Evolutionary conservation across 2,329 filamentous ascomycete genomes (phyloP).

Genomic region (Penicillium sp.): DNA sequence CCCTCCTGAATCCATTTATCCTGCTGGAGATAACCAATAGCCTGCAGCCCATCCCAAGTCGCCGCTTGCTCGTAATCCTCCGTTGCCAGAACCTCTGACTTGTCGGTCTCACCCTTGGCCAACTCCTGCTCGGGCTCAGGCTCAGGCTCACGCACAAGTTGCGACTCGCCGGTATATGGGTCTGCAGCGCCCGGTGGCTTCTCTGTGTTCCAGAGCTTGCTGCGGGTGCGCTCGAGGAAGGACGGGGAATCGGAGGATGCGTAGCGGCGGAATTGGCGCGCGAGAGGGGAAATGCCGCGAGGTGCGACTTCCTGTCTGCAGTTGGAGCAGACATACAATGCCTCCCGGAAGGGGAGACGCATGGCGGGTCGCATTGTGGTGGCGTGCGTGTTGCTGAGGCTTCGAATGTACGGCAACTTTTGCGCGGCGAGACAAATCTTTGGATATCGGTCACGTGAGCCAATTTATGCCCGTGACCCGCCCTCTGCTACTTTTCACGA

Average conservation of each 20-base stretch:
- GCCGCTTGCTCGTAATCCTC: conserved; percentile 22
- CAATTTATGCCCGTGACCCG: not conserved
- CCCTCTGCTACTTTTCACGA: not conserved
- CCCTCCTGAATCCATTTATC: conserved; percentile 43
- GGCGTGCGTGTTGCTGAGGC: conserved; percentile 15
- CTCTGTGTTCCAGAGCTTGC: conserved; percentile 56
- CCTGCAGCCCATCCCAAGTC: conserved; percentile 57
- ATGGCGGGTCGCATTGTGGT: conserved; percentile 44
- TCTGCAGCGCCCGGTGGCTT: conserved; percentile 54
- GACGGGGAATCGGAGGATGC: conserved; percentile 39
- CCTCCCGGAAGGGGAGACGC: conserved; percentile 44
- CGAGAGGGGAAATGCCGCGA: conserved; percentile 31
- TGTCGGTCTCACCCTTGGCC: conserved; percentile 21
- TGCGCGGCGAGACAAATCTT: conserved; percentile 32
- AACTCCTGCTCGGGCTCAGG: conserved; percentile 28
- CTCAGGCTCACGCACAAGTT: conserved; percentile 28
- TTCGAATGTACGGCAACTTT: conserved; percentile 23
- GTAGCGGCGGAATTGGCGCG: conserved; percentile 42
- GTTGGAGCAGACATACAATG: conserved; percentile 45
- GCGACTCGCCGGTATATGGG: conserved; percentile 49
- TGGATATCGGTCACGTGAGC: conserved; percentile 32
- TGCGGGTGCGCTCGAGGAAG: conserved; percentile 52
- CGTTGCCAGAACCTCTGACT: conserved; percentile 15
- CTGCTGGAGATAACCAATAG: conserved; percentile 54
- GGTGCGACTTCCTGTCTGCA: conserved; percentile 45